Evolutionary conservation across 23 red algal species (phyloP), one percentile per base, ranked within the genome.

Genomic region (Gracilariopsis chorda): DNA sequence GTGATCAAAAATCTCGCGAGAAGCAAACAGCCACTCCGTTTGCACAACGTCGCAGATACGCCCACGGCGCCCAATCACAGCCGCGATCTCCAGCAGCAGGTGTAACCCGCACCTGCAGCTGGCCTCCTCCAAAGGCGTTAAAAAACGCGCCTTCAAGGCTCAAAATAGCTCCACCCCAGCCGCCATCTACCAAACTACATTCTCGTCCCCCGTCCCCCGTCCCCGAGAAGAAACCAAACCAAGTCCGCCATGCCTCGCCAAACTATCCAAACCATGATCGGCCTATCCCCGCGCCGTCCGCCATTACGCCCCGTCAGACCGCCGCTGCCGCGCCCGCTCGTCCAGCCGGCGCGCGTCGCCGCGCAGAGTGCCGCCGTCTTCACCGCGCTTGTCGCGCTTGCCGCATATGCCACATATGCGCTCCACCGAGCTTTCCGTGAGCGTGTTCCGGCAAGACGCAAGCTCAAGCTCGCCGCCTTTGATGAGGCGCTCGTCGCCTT

Each of bases 401-500:
- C 67, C 11, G 32, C 67, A 4, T 73, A 45, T 46, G 40, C 67
- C 14, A 2, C 47, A 19, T 45, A 73, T 35, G 39, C 39, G 11
- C 7, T 32, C 39, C 67, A 45, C 4, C 39, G 2, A n/a, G 28
- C 5, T 2, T 21, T 20, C 6, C 67, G 32, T 30, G 25, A 13
- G 21, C 3, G 57, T 30, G 21, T 62, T 19, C 20, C 36, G 1
- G 67, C 17, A 19, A 32, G 32, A 12, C 67, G 67, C 14, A 36
- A 42, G 17, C 25, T 73, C 28, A 73, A 73, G 28, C 67, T 46
- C 2, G 23, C 67, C 16, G 39, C 67, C 11, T 73, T 73, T 25
- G 67, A 73, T 25, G 67, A 73, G 1, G 67, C 67, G 7, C 67
- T 73, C 40, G 67, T 73, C 10, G 67, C 67, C 16, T 73, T 73